Percentiles rank a stretch among this genome's conserved stretches.
phyloP scores from a whole-genome alignment of 805 yeast genomes.

The Sugiyamaella mastotermitis region DNA sequence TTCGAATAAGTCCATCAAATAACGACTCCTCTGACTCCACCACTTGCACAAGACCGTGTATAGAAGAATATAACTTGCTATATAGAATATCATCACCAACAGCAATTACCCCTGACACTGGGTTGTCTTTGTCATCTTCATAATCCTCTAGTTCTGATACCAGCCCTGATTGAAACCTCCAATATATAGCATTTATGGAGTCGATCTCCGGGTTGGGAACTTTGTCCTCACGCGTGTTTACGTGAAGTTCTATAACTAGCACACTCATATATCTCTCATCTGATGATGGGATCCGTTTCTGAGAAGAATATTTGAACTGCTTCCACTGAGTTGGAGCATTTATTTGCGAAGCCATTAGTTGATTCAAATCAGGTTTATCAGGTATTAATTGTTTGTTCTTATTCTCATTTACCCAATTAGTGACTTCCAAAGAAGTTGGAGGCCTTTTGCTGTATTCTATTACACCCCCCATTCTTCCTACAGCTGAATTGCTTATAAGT shows the following conservation, averaged over 20 bases:
- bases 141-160: too few relatives aligned
- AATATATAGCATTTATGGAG: constrained; percentile 52
- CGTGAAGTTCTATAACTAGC: constrained; percentile 66
- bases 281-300: not conserved
- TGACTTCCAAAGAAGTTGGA: constrained; percentile 9
- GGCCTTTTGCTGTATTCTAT: constrained; percentile 8
- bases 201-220: constrained; percentile 66
- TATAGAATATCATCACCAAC: constrained; percentile 23
- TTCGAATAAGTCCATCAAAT: constrained; percentile 47
- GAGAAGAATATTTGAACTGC: constrained; percentile 6
- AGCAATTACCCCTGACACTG: constrained; percentile 17
- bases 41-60: constrained; percentile 30
- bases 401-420: constrained; percentile 3
- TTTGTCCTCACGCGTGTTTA: constrained; percentile 40
- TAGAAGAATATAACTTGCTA: constrained; percentile 3
- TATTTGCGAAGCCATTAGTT: constrained; percentile 10
- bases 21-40: constrained; percentile 53
- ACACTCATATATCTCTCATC: constrained; percentile 39
- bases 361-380: not conserved
- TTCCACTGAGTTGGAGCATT: constrained; percentile 11
- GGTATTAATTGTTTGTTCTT: not conserved
- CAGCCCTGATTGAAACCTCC: constrained; percentile 58
- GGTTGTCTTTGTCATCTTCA: constrained; percentile 21
- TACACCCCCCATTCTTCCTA: too few relatives aligned
- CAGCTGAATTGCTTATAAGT: too few relatives aligned